Conservation (phyloP, 2,329 filamentous ascomycete species). For the Ophiosphaerella narmari region DNA sequence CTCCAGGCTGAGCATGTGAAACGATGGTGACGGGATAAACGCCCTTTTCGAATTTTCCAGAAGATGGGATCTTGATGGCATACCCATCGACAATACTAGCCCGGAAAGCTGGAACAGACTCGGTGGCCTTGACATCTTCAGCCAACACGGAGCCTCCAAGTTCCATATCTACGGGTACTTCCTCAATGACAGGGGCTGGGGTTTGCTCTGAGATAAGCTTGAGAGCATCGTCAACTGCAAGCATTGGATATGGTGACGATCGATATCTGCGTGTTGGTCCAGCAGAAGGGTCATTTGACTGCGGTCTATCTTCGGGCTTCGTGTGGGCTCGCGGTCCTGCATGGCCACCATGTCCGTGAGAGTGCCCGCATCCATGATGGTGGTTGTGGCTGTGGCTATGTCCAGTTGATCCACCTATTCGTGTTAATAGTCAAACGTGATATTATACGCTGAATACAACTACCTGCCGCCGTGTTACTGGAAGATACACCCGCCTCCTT, state of each 20-base stretch:
- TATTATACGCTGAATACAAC: neutral
- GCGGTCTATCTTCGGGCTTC: conserved; percentile 59
- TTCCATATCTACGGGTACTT: conserved; percentile 63
- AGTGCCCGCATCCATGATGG: conserved; percentile 60
- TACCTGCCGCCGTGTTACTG: conserved; percentile 19
- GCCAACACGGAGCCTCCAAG: conserved; percentile 81
- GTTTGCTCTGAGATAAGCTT: conserved; percentile 73
- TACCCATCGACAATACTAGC: conserved; percentile 98
- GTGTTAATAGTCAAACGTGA: conserved; percentile 3
- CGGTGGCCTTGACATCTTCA: conserved; percentile 76
- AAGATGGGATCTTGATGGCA: conserved; percentile 56
- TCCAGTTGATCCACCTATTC: conserved; percentile 27
- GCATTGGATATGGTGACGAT: conserved; percentile 89
- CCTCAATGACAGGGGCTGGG: conserved; percentile 63
- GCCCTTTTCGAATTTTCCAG: conserved; percentile 65
- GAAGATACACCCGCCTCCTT: conserved; percentile 68
- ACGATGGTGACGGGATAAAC: conserved; percentile 84
- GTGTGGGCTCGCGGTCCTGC: conserved; percentile 70
- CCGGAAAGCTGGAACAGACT: conserved; percentile 88
- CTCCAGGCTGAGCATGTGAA: conserved; percentile 79
- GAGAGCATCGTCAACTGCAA: conserved; percentile 82
- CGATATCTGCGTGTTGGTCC: conserved; percentile 73
- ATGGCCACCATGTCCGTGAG: conserved; percentile 62
- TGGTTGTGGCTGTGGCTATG: conserved; percentile 47
- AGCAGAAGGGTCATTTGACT: conserved; percentile 64